phyloP scores from a whole-genome alignment of 2,329 filamentous ascomycete genomes.

The Fusarium sp. region DNA sequence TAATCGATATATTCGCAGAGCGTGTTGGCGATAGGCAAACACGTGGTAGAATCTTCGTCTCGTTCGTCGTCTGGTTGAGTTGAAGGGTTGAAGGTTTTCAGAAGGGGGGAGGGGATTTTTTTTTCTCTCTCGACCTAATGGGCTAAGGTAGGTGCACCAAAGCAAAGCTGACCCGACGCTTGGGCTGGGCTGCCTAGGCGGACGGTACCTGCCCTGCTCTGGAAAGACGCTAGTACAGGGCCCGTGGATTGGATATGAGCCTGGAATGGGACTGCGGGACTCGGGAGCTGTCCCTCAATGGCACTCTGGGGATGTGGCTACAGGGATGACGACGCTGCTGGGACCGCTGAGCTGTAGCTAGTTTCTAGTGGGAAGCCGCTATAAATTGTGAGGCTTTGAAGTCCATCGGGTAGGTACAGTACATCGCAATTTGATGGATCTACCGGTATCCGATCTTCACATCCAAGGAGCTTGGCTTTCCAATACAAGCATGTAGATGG shows the following conservation, averaged over 20 bases:
- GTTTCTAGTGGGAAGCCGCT: constrained; percentile 29
- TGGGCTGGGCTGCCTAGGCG: constrained; percentile 21
- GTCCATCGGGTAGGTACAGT: too few relatives aligned
- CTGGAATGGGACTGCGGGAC: constrained; percentile 36
- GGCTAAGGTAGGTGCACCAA: background rate
- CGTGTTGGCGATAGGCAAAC: constrained; percentile 48
- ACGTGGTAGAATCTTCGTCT: constrained; percentile 44
- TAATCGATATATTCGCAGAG: constrained; percentile 42
- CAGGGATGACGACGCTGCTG: constrained; percentile 32
- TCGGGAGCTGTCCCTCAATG: constrained; percentile 8
- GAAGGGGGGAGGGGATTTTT: constrained; percentile 43
- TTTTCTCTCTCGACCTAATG: constrained; percentile 9
- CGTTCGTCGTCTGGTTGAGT: constrained; percentile 50
- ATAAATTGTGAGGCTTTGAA: constrained; percentile 13
- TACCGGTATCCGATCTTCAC: background rate
- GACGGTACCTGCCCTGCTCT: constrained; percentile 36
- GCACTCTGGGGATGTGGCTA: constrained; percentile 31
- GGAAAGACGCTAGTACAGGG: constrained; percentile 26
- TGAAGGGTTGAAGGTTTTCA: constrained; percentile 49
- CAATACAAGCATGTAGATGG: constrained; percentile 15
- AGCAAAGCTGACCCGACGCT: constrained; percentile 23
- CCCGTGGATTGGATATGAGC: constrained; percentile 5
- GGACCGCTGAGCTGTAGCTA: constrained; percentile 31
- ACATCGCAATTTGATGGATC: background rate
- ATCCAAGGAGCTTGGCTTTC: constrained; percentile 20